These are phyloP conservation scores for Sphaerosporella brunnea DNA, from an alignment of 495 filamentous ascomycete species.

Conservation along the genomic window DNA sequence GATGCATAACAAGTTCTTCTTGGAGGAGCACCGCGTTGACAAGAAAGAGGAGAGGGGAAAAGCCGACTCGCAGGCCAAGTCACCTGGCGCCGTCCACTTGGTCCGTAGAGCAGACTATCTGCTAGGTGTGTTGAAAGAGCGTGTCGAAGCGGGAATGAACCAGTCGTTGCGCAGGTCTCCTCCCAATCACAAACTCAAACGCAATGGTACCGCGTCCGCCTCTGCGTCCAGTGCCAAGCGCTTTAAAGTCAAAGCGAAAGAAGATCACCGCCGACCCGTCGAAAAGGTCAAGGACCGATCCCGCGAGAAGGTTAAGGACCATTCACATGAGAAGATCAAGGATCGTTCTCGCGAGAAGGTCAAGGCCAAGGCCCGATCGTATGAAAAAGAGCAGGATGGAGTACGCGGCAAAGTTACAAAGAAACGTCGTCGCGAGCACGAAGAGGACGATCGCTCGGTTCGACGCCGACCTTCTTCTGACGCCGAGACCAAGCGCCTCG, in stretches of 20 bases:
- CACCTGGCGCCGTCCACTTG: constrained; percentile 87
- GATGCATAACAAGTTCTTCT: constrained; percentile 81
- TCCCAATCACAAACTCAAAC: constrained; percentile 13
- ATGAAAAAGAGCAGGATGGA: too few species aligned
- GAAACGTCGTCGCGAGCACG: too few species aligned
- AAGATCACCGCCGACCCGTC: constrained; percentile 31
- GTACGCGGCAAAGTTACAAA: too few species aligned
- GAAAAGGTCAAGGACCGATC: too few species aligned
- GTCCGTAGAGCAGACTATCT: constrained; percentile 90
- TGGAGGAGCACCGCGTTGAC: constrained; percentile 95
- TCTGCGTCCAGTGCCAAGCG: constrained; percentile 42
- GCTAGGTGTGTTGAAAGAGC: constrained; percentile 66
- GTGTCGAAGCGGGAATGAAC: constrained; percentile 13
- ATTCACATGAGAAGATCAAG: constrained; percentile 20
- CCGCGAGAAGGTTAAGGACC: constrained; percentile 27
- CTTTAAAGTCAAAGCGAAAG: constrained; percentile 27
- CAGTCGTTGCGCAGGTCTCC: constrained; percentile 33
- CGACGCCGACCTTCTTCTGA: constrained; percentile 10
- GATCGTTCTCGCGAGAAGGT: constrained; percentile 17
- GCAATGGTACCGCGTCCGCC: constrained; percentile 29
- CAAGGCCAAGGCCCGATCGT: constrained; percentile 23
- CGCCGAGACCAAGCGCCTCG: constrained; percentile 8
- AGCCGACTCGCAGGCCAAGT: constrained; percentile 65
- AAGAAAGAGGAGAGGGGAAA: constrained; percentile 81
- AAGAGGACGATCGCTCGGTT: too few species aligned